Conservation (phyloP, 78 protist genomes). For the Monosiga brevicollis region DNA sequence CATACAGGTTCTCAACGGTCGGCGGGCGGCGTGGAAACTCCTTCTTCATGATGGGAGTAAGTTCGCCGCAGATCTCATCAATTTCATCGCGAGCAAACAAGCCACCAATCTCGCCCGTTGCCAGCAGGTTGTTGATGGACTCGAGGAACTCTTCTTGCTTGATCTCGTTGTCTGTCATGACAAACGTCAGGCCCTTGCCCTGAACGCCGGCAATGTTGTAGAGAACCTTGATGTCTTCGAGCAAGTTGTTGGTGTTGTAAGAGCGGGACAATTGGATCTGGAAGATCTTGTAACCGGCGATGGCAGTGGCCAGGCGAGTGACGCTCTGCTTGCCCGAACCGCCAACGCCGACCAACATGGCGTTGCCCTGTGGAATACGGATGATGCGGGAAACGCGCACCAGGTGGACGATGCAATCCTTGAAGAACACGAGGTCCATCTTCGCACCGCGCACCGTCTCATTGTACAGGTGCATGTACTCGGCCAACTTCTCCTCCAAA, state of each 20-base stretch:
- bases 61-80: slow-evolving; percentile 55
- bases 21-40: slow-evolving; percentile 17
- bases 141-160: slow-evolving; percentile 77
- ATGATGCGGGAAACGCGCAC: slow-evolving; percentile 65
- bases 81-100: slow-evolving; percentile 70
- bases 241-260: slow-evolving; percentile 51
- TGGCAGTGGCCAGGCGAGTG: slow-evolving; percentile 75
- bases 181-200: slow-evolving; percentile 38
- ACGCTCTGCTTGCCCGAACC: slow-evolving; percentile 86
- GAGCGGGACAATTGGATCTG: slow-evolving; percentile 54
- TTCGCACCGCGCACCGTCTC: slow-evolving; percentile 31
- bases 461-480: slow-evolving; percentile 43
- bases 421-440: slow-evolving; percentile 71
- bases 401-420: slow-evolving; percentile 70
- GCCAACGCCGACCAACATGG: slow-evolving; percentile 87
- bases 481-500: slow-evolving; percentile 8
- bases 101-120: slow-evolving; percentile 68
- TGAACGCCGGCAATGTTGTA: slow-evolving; percentile 58
- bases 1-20: slow-evolving; percentile 52
- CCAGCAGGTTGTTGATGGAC: slow-evolving; percentile 68
- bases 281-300: slow-evolving; percentile 30
- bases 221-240: slow-evolving; percentile 67
- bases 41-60: slow-evolving; percentile 34
- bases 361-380: slow-evolving; percentile 73
- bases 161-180: slow-evolving; percentile 79